Evolutionary conservation across 495 filamentous ascomycete genomes (phyloP).

Genomic region (Gamarada debralockiae): DNA sequence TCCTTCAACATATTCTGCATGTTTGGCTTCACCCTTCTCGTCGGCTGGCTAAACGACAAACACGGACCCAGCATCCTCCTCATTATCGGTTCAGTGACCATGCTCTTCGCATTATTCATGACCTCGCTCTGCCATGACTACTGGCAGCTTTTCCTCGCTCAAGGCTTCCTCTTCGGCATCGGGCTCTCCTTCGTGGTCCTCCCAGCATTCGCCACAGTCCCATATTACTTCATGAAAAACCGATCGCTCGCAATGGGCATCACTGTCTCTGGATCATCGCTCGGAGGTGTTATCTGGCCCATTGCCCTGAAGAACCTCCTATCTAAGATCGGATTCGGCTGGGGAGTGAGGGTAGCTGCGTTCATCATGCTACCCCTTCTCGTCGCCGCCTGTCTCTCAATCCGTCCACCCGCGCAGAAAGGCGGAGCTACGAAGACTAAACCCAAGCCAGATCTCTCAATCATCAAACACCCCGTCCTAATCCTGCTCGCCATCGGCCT

Average conservation of each 20-base stretch:
- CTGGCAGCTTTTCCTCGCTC: constrained; percentile 73
- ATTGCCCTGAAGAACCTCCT: constrained; percentile 67
- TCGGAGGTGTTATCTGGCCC: constrained; percentile 66
- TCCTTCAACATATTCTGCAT: constrained; percentile 48
- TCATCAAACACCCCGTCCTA: constrained; percentile 44
- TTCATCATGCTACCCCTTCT: constrained; percentile 65
- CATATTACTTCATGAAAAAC: constrained; percentile 28
- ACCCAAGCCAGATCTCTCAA: constrained; percentile 8
- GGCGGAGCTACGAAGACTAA: background rate
- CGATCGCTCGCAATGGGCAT: constrained; percentile 68
- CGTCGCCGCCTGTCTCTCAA: constrained; percentile 51
- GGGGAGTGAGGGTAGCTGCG: constrained; percentile 64
- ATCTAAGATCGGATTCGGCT: constrained; percentile 58
- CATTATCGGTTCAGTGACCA: constrained; percentile 45
- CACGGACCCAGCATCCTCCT: constrained; percentile 57
- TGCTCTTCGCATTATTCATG: constrained; percentile 63
- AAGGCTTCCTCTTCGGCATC: constrained; percentile 67
- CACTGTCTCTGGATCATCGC: constrained; percentile 57
- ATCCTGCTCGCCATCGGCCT: constrained; percentile 39
- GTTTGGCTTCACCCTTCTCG: constrained; percentile 45
- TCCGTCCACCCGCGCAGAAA: constrained; percentile 12
- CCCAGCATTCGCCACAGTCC: constrained; percentile 46
- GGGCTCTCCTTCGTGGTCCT: constrained; percentile 72
- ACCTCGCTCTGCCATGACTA: constrained; percentile 58
- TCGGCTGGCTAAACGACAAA: constrained; percentile 50